Base-by-base conservation (phyloP, 1,284 basidiomycete species). In the Cutaneotrichosporon sp. region DNA sequence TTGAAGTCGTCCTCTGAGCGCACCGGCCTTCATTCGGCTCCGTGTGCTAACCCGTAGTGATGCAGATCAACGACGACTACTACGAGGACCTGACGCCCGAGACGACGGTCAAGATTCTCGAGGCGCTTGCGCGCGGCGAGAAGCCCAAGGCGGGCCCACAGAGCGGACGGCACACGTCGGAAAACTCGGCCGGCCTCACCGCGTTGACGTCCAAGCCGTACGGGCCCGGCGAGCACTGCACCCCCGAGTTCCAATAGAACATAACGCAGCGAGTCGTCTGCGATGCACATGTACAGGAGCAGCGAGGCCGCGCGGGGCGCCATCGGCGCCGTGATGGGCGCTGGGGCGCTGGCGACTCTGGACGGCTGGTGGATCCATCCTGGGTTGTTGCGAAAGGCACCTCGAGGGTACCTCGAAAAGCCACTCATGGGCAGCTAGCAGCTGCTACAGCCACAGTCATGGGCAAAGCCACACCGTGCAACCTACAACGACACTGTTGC, bases 61-160 rank as follows among this genome's bases (percentile, higher is more conserved):
- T 98, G 75, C 92, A 88, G 64, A 83, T 98, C 70, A 88, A 88
- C 49, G 96, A 98, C 70, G 91, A 97, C 73, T 99, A 89, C 80
- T 98, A 93, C 75, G 94, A 99, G 84, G 94, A 99, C 72, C 80
- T 99, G 51, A 97, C 93, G n/a, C 83, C 89, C 2, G 84, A 87
- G 66, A 85, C 88, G 10, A 94, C 92, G 21, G 85, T 86, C 78
- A 87, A 87, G 74, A 80, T 98, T 40, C 78, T 99, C 50, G 85
- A 91, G 56, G 85, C 86, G 2, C 86, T 99, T 68, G 79, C 84
- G 33, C 85, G 84, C 66, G 93, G 93, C 50, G 81, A 87, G 74
- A 88, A 86, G 72, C 90, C 90, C 54, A 90, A 90, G 76, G 82
- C 89, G 15, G 94, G 96, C 23, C 94, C 96, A 53, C 94, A 97